Evolutionary conservation across 2,329 filamentous ascomycete genomes (phyloP), one percentile per base, ranked within the genome.

Genomic region (Fusarium verticillioides): DNA sequence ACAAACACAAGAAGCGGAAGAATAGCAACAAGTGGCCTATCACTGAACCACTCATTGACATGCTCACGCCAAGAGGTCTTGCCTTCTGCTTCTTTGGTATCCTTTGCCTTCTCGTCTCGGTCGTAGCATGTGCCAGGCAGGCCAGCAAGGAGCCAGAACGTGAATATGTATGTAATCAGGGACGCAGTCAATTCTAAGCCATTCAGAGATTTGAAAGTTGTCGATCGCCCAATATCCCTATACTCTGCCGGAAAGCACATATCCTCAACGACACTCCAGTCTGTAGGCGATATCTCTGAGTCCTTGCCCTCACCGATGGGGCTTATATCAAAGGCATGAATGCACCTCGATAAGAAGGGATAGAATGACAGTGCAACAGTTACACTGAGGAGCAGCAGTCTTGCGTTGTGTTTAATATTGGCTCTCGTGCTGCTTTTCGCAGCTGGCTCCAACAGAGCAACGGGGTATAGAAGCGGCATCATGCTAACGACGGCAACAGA

Each of bases 281-380:
- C 40, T 10, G 23, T 30, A 1, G 39, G 9, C 5, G 60, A 62
- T 16, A 71, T 71, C n/a, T 72, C 61, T 13, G 60, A 37, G 28
- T 34, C 58, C 5, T 69, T 34, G 1, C 68, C 57, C 26, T 72
- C 40, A 1, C 74, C 75, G 13, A 77, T 72, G 2, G 52, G 63
- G 10, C 62, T 56, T 12, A 53, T 50, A 1, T 64, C 69, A 42
- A 75, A 78, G 5, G 63, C 59, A 43, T 77, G 69, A 4, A 79
- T 69, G 18, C 76, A 78, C 46, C 72, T 69, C 7, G 75, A 77
- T 10, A 79, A 28, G 23, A 79, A 79, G 1, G 75, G 73, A 30
- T 77, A 77, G 36, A 78, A 78, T 2, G 72, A 77, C 8, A 78
- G 19, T 5, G 67, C 59, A 11, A 69, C 44, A 7, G 59, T 66